These are phyloP conservation scores for Neofusicoccum sp. DNA, from an alignment of 2,329 filamentous ascomycete species.

Conservation along the genomic window DNA sequence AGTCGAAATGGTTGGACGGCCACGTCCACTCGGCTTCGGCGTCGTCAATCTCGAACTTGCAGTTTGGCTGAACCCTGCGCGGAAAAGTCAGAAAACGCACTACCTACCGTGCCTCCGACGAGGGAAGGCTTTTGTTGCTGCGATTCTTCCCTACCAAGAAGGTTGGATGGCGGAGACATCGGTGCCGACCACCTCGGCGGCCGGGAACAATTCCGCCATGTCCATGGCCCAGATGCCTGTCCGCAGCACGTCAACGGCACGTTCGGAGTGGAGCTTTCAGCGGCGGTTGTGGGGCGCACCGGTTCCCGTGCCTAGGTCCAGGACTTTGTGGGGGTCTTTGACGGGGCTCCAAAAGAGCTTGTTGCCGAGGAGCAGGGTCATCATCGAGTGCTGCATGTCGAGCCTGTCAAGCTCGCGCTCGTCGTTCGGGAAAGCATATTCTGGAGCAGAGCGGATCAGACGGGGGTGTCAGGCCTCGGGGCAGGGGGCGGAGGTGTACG, in stretches of 20 bases:
- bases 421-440: constrained; percentile 24
- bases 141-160: too few relatives aligned
- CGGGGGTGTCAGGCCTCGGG: too few relatives aligned
- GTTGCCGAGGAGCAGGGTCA: neutral
- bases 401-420: constrained; percentile 6
- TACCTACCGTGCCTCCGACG: too few relatives aligned
- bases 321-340: constrained; percentile 19
- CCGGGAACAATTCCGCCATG: constrained; percentile 33
- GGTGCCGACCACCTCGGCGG: constrained; percentile 30
- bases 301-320: constrained; percentile 28
- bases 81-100: too few relatives aligned
- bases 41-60: constrained; percentile 35
- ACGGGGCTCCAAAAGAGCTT: constrained; percentile 23
- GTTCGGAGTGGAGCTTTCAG: neutral
- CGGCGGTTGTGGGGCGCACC: too few relatives aligned
- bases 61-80: constrained; percentile 32
- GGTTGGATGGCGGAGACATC: constrained; percentile 30
- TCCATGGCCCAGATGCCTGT: constrained; percentile 38
- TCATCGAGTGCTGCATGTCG: neutral
- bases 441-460: constrained; percentile 22
- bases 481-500: constrained; percentile 26
- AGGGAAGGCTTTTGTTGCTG: too few relatives aligned
- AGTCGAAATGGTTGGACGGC: constrained; percentile 51
- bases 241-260: neutral
- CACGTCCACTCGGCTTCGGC: constrained; percentile 51